These are phyloP conservation scores for Microbotryomycetes sp. DNA, from an alignment of 1,284 basidiomycete genomes.

Conservation along the genomic window DNA sequence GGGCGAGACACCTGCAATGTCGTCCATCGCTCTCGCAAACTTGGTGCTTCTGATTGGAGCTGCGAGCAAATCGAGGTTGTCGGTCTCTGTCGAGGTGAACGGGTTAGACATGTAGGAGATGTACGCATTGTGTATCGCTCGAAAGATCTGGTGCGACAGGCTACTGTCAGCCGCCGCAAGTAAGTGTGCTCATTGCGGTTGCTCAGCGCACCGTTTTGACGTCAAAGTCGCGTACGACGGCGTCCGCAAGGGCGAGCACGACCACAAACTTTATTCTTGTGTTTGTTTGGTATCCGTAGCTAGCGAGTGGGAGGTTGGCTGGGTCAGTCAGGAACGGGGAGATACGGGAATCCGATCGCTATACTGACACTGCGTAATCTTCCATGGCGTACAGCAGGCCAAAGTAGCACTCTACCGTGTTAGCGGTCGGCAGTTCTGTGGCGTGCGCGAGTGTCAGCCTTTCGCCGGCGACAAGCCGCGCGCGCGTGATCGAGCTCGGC, in stretches of 20 bases:
- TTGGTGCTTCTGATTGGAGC: conserved; percentile 23
- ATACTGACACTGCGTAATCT: conserved; percentile 40
- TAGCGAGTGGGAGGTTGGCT: conserved; percentile 7
- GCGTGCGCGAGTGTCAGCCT: background rate
- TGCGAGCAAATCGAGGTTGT: conserved; percentile 16
- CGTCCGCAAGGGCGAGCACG: conserved; percentile 37
- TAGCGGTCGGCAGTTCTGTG: conserved; percentile 29
- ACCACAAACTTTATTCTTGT: conserved; percentile 39
- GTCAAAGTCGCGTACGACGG: conserved; percentile 40
- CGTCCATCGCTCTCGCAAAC: conserved; percentile 21
- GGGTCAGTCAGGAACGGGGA: background rate
- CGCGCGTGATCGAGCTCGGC: background rate
- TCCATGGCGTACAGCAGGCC: conserved; percentile 41
- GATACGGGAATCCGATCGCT: too few relatives aligned
- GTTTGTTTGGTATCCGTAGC: conserved; percentile 41
- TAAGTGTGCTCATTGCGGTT: background rate
- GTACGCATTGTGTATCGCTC: conserved; percentile 40
- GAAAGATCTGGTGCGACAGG: conserved; percentile 38
- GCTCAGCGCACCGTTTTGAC: conserved; percentile 36
- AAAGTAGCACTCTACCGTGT: conserved; percentile 38
- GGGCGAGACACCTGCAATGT: conserved; percentile 17
- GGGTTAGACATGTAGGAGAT: conserved; percentile 40
- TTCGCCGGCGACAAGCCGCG: background rate
- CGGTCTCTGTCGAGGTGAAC: conserved; percentile 32
- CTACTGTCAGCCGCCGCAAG: background rate